A percentile compares a stretch with the other conserved stretches of the same genome.
Conservation (phyloP, 805 yeast genomes). For the Barnettozyma pratensis region DNA sequence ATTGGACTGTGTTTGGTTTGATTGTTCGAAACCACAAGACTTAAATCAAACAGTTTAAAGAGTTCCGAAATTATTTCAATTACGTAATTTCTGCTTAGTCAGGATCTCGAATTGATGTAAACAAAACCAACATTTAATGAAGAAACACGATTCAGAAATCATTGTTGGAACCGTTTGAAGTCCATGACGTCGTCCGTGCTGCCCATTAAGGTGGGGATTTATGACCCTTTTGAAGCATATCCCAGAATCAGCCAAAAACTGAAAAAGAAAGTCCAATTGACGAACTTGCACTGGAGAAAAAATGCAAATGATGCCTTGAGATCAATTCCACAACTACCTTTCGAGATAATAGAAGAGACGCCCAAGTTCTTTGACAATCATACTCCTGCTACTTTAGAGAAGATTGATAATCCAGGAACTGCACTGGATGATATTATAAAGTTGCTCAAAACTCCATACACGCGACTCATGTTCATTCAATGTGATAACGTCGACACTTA, state of each 20-base stretch:
- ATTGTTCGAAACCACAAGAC: not conserved
- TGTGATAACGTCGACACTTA: slow-evolving; percentile 69
- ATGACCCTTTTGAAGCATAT: slow-evolving; percentile 68
- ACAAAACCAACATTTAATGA: too few relatives aligned
- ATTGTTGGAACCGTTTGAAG: not conserved
- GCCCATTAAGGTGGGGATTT: slow-evolving; percentile 44
- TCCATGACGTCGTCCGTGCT: not conserved
- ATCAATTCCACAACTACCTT: slow-evolving; percentile 55
- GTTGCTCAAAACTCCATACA: slow-evolving; percentile 37
- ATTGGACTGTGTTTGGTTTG: not conserved
- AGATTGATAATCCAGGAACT: not conserved
- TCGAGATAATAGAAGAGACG: slow-evolving; percentile 53
- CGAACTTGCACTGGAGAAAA: slow-evolving; percentile 67
- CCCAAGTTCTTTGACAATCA: slow-evolving; percentile 31
- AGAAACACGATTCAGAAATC: too few relatives aligned
- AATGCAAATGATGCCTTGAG: slow-evolving; percentile 47
- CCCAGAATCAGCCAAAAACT: slow-evolving; percentile 40
- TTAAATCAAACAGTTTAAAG: too few relatives aligned
- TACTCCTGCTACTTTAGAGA: not conserved
- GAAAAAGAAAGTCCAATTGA: slow-evolving; percentile 44
- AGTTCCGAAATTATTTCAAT: too few relatives aligned
- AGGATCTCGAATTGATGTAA: too few relatives aligned
- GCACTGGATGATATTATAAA: slow-evolving; percentile 8
- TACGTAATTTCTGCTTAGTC: too few relatives aligned
- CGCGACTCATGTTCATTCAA: slow-evolving; percentile 64